Percentiles rank a stretch among this genome's conserved stretches.
These are phyloP conservation scores for Myriosclerotinia scirpicola DNA, from an alignment of 2,329 filamentous ascomycete species.

Conservation along the genomic window DNA sequence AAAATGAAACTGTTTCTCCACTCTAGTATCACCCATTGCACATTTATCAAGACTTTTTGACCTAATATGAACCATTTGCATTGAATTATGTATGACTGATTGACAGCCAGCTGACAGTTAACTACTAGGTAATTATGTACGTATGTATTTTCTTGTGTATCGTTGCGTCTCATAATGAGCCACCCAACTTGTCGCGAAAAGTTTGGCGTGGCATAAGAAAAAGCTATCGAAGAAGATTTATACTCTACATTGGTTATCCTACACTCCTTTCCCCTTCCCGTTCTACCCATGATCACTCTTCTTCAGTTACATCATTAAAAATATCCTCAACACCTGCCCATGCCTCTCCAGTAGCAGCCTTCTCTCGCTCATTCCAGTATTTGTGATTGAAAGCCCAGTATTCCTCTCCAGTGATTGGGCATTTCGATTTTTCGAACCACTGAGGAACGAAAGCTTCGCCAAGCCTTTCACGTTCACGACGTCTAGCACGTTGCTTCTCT, in stretches of 20 bases:
- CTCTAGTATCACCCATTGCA: background rate
- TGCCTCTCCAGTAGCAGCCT: conserved; percentile 34
- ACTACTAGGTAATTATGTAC: background rate
- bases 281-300: background rate
- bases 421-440: conserved; percentile 77
- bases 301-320: conserved; percentile 31
- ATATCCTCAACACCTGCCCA: conserved; percentile 43
- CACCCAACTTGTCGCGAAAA: background rate
- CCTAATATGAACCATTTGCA: background rate
- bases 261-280: background rate
- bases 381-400: conserved; percentile 88
- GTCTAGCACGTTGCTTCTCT: conserved; percentile 79
- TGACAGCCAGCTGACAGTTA: background rate
- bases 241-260: conserved; percentile 15
- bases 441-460: conserved; percentile 81
- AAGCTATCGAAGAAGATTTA: conserved; percentile 24
- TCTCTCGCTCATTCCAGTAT: conserved; percentile 75
- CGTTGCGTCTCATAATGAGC: conserved; percentile 1
- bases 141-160: background rate
- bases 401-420: conserved; percentile 79
- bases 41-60: background rate
- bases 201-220: background rate
- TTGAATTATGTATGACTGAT: conserved; percentile 1
- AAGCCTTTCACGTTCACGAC: conserved; percentile 68
- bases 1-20: background rate